Percentiles rank a stretch among this genome's conserved stretches.
Evolutionary conservation across 2,329 filamentous ascomycete species (phyloP).

Genomic region (Cercospora janseana): DNA sequence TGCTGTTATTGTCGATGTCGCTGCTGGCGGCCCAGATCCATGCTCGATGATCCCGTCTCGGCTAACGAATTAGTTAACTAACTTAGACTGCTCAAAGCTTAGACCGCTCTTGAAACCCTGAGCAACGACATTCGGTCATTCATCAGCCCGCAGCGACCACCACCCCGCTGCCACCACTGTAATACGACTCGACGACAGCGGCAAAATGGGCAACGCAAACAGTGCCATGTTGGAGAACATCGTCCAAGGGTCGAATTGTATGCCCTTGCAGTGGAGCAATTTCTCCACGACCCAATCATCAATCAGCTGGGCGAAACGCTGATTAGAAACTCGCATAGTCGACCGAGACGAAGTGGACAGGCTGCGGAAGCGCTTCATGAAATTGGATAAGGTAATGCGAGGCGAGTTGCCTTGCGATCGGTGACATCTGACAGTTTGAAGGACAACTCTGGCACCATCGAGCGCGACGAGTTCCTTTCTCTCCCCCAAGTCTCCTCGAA

Average conservation of each 20-base stretch:
- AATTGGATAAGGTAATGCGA: conserved; percentile 84
- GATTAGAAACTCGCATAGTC: conserved; percentile 56
- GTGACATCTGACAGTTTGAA: conserved; percentile 40
- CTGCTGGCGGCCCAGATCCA: conserved; percentile 11
- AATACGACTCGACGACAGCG: conserved; percentile 9
- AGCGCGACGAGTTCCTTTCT: conserved; percentile 96
- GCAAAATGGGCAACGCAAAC: conserved; percentile 55
- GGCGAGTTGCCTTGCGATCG: background rate
- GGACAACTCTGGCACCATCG: conserved; percentile 98
- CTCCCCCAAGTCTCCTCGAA: conserved; percentile 97
- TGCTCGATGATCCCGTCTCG: conserved; percentile 4
- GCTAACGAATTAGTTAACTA: too few species aligned
- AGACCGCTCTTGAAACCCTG: conserved; percentile 9
- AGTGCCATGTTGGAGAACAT: conserved; percentile 85
- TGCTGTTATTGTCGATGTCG: conserved; percentile 3
- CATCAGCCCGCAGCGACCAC: background rate
- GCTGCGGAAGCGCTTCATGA: conserved; percentile 97
- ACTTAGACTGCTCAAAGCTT: conserved; percentile 1
- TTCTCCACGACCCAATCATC: background rate
- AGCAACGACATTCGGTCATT: conserved; percentile 2
- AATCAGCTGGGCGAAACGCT: conserved; percentile 15
- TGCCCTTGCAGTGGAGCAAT: conserved; percentile 36
- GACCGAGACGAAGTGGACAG: conserved; percentile 96
- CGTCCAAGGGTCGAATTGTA: conserved; percentile 95
- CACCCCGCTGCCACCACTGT: background rate